Evolutionary conservation across 2,329 filamentous ascomycete species (phyloP).

Genomic region (Aspergillus fumigatus): DNA sequence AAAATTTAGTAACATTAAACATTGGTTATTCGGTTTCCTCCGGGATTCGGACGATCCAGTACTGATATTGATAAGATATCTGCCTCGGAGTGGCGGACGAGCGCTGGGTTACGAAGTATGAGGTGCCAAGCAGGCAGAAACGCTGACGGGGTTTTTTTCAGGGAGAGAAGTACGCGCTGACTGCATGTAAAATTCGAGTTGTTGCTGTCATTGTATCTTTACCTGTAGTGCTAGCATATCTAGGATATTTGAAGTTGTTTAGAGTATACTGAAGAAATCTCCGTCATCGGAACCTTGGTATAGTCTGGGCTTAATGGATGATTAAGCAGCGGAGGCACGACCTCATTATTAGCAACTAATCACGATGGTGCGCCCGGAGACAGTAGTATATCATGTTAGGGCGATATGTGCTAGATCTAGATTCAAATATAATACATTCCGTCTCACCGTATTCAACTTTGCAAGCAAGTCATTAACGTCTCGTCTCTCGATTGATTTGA

Average conservation of each 20-base stretch:
- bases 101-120: not conserved
- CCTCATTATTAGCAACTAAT: not conserved
- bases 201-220: not conserved
- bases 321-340: not conserved
- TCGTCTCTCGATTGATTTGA: not conserved
- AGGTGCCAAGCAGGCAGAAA: not conserved
- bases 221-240: not conserved
- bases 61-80: not conserved
- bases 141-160: not conserved
- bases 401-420: not conserved
- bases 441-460: not conserved
- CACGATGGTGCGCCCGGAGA: not conserved
- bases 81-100: not conserved
- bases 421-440: not conserved
- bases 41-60: not conserved
- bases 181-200: not conserved
- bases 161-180: not conserved
- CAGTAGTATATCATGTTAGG: not conserved
- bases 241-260: not conserved
- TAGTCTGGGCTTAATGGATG: not conserved
- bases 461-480: not conserved
- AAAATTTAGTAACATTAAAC: no score
- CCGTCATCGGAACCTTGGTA: not conserved
- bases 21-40: not conserved
- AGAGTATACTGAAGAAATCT: not conserved